Conservation (phyloP, 2,329 filamentous ascomycete species). For the Mariannaea sp. region DNA sequence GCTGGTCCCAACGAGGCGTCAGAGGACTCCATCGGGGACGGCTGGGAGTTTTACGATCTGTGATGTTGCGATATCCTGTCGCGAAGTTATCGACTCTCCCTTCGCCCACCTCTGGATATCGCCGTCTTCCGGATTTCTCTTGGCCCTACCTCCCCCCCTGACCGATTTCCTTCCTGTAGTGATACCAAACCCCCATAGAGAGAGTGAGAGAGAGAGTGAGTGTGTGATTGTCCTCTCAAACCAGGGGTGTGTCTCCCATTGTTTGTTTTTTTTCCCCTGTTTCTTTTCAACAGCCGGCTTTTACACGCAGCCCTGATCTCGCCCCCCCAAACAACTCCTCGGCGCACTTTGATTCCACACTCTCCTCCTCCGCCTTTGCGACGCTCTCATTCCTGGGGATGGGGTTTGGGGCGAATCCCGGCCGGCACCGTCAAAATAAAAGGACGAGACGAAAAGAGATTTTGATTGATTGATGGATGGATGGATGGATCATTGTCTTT, state of each 20-base stretch:
- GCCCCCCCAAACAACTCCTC: no score
- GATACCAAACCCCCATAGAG: constrained; percentile 41
- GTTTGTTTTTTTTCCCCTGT: constrained; percentile 15
- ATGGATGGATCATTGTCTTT: constrained; percentile 19
- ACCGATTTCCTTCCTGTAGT: constrained; percentile 39
- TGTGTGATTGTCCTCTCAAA: constrained; percentile 19
- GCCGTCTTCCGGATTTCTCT: constrained; percentile 9
- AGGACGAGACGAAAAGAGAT: constrained; percentile 3
- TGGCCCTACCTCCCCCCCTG: constrained; percentile 19
- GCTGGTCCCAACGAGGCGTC: constrained; percentile 36
- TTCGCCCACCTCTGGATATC: constrained; percentile 2
- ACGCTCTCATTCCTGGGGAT: background rate
- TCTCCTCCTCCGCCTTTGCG: background rate
- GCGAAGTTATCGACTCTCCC: constrained; percentile 2
- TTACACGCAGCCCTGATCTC: constrained; percentile 5
- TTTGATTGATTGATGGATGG: constrained; percentile 2
- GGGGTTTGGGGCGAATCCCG: constrained; percentile 7
- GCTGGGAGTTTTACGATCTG: constrained; percentile 70
- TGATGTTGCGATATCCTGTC: constrained; percentile 38
- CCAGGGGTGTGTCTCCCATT: constrained; percentile 26
- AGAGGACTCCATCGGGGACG: constrained; percentile 50
- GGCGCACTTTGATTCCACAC: constrained; percentile 6
- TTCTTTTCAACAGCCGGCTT: constrained; percentile 6
- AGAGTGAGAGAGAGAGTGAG: no score
- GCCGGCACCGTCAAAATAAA: constrained; percentile 5